Evolutionary conservation across 192 early-diverging fungal species (phyloP).

Genomic region (Mortierella claussenii): DNA sequence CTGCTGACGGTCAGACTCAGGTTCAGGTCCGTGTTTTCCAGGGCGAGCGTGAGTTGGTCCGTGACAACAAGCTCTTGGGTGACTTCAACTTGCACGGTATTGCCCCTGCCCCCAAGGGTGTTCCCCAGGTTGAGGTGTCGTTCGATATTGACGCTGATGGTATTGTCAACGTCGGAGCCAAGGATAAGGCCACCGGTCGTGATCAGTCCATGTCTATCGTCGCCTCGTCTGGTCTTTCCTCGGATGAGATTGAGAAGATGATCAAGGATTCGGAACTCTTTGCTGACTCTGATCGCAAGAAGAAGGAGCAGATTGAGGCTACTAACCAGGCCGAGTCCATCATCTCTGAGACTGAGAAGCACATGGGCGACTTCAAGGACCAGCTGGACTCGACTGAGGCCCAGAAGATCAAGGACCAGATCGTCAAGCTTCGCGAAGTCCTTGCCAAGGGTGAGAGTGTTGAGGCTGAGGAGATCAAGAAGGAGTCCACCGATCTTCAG

Average conservation of each 20-base stretch:
- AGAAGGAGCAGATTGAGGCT: conserved; percentile 95
- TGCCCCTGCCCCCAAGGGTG: conserved; percentile 92
- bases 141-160: conserved; percentile 99
- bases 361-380: conserved; percentile 96
- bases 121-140: conserved; percentile 95
- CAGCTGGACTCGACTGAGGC: conserved; percentile 89
- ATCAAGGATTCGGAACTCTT: conserved; percentile 87
- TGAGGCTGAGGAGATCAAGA: conserved; percentile 87
- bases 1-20: conserved; percentile 94
- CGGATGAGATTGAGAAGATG: conserved; percentile 96
- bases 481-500: conserved; percentile 88
- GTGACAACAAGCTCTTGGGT: conserved; percentile 97
- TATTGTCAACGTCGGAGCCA: conserved; percentile 96
- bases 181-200: conserved; percentile 92
- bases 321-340: conserved; percentile 92
- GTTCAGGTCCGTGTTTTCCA: conserved; percentile 97
- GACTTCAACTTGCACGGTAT: conserved; percentile 89
- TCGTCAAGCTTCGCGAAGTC: conserved; percentile 83
- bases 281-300: conserved; percentile 92
- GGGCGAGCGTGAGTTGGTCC: conserved; percentile 94
- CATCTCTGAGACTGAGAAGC: conserved; percentile 93
- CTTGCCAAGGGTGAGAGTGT: conserved; percentile 71
- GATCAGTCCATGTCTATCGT: conserved; percentile 96
- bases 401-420: conserved; percentile 86
- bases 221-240: conserved; percentile 88